Evolutionary conservation across 805 yeast species (phyloP).

Genomic region (Starmera dryadoides): DNA sequence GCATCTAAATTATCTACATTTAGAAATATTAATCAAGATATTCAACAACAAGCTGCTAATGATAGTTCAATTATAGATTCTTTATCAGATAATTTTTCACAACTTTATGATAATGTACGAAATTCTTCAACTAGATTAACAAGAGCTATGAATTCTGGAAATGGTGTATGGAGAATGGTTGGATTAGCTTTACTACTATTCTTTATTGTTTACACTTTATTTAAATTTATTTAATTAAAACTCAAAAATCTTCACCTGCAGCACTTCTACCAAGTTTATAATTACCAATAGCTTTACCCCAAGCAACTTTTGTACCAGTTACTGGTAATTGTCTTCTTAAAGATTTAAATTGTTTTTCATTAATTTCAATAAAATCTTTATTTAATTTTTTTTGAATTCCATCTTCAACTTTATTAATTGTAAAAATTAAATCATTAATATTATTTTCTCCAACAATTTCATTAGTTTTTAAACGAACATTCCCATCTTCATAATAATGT

Average conservation of each 20-base stretch:
- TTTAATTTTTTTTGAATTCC: constrained; percentile 52
- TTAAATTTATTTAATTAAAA: constrained; percentile 33
- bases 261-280: constrained; percentile 83
- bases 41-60: constrained; percentile 55
- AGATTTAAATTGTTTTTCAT: constrained; percentile 74
- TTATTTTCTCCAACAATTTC: constrained; percentile 25
- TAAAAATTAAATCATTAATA: constrained; percentile 26
- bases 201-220: constrained; percentile 49
- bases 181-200: constrained; percentile 46
- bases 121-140: constrained; percentile 44
- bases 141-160: constrained; percentile 52
- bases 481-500: constrained; percentile 95
- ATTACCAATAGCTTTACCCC: constrained; percentile 92
- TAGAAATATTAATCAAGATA: constrained; percentile 60
- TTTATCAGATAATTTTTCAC: constrained; percentile 43
- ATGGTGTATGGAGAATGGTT: constrained; percentile 51
- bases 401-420: constrained; percentile 52
- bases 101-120: constrained; percentile 40
- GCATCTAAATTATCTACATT: constrained; percentile 61
- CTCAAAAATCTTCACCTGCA: constrained; percentile 30
- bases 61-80: constrained; percentile 34
- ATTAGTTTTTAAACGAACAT: constrained; percentile 63
- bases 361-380: constrained; percentile 58
- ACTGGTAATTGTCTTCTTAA: constrained; percentile 89
- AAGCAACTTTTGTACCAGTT: constrained; percentile 83